Base-by-base conservation (phyloP, 495 filamentous ascomycete species). In the Aspergillus steynii region DNA sequence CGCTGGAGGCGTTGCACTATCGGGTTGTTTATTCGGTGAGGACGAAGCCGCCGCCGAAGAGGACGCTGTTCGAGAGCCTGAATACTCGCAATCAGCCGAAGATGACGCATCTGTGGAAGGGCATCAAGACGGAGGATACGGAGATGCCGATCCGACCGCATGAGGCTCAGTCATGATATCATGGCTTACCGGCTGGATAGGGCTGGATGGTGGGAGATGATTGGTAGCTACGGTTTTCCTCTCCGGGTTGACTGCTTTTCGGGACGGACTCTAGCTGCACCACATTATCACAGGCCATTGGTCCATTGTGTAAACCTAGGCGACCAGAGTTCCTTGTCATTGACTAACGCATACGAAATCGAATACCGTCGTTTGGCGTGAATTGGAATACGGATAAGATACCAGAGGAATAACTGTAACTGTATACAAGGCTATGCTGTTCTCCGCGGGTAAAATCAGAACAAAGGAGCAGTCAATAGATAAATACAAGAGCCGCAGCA, bases 21-120 rank as follows among this genome's bases (percentile, higher is more conserved):
- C 82, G 92, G 53, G 79, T 96, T 50, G 66, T 86, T 45, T 87
- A 88, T 67, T 84, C 84, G 0, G 85, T 96, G 9, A 77, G 92
- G 46, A 88, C 88, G 9, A 85, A 83, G 67, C 83, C 83, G 32
- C 84, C 76, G 55, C 80, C 83, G 4, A 90, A 81, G 68, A 79
- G 76, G 37, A 78, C 73, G 10, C 68, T 86, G 6, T 92, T 92
- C 71, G 77, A 72, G 28, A n/a, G 29, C 20, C 2, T 29, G 20
- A 50, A 47, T 27, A 25, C 4, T 27, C 47, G 45, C 28, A 49
- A 15, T 25, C 27, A 34, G 29, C 32, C 20, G 28, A 37, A 48
- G 37, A 45, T n/a, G 32, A 45, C 56, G 10, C 14, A 48, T 0
- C 37, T 7, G 9, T 50, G 65, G 59, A 58, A 61, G 58, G 60